phyloP scores from a whole-genome alignment of 164 flowering plant genomes.

The Saururus chinensis region DNA sequence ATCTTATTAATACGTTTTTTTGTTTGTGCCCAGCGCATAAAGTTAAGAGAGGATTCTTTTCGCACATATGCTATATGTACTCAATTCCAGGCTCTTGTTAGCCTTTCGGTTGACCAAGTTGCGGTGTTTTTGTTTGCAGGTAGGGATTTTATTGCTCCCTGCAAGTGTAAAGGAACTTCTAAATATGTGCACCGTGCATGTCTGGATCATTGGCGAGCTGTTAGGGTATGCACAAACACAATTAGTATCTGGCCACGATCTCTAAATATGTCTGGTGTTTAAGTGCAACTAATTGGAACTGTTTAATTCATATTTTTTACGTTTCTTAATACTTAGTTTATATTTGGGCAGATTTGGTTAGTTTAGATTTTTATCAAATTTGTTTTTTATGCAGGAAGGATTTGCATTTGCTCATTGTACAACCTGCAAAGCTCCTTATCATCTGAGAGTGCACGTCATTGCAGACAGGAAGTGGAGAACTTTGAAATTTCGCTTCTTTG shows the following conservation, averaged over 20 bases:
- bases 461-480: constrained; percentile 97
- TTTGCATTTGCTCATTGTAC: constrained; percentile 99
- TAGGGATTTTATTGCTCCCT: constrained; percentile 94
- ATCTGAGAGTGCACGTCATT: constrained; percentile 77
- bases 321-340: neutral
- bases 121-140: constrained; percentile 30
- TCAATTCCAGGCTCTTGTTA: neutral
- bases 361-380: neutral
- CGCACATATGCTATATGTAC: neutral
- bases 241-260: neutral
- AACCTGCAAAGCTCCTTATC: constrained; percentile 94
- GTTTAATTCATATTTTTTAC: neutral
- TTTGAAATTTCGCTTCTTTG: constrained; percentile 95
- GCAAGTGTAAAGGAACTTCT: constrained; percentile 94
- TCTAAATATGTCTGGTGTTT: neutral
- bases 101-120: neutral
- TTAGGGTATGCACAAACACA: constrained; percentile 38
- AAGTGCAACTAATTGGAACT: neutral
- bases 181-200: constrained; percentile 94
- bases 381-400: constrained; percentile 69
- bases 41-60: no score
- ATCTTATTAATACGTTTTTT: no score
- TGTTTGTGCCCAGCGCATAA: no score
- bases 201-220: constrained; percentile 94
- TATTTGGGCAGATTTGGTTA: no score